phyloP scores from a whole-genome alignment of 2,329 filamentous ascomycete genomes.

The Aureobasidium sp. region DNA sequence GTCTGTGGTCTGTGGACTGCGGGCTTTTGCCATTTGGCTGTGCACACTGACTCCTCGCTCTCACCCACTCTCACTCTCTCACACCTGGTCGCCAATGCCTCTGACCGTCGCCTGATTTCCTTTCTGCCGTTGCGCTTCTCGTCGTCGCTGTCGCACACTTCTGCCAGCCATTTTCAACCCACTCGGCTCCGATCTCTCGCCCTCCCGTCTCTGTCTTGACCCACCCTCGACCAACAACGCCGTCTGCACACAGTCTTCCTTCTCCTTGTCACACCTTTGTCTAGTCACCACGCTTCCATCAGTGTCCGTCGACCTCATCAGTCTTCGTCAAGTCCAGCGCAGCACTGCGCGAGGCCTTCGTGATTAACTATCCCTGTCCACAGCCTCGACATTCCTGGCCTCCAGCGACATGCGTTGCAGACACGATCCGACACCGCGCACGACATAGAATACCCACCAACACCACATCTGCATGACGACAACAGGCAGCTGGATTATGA shows the following conservation, averaged over 20 bases:
- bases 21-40: conserved; percentile 2
- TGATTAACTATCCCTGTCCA: conserved; percentile 6
- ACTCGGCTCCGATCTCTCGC: neutral
- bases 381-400: conserved; percentile 12
- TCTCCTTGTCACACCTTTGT: neutral
- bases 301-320: neutral
- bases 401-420: conserved; percentile 14
- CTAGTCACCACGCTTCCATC: neutral
- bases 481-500: conserved; percentile 11
- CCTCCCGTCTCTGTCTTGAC: conserved; percentile 6
- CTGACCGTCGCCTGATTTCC: conserved; percentile 5
- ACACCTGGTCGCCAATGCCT: conserved; percentile 7
- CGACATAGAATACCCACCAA: conserved; percentile 4
- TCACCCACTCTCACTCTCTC: conserved; percentile 3
- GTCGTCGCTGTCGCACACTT: conserved; percentile 2
- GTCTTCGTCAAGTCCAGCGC: neutral
- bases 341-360: neutral
- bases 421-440: conserved; percentile 4
- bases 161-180: neutral
- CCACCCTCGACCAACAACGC: neutral
- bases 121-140: neutral
- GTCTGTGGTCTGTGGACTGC: neutral
- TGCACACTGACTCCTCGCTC: conserved; percentile 9
- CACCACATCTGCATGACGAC: conserved; percentile 4
- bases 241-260: neutral